A percentile compares a stretch with the other conserved stretches of the same genome.
Conservation (phyloP, 2,329 filamentous ascomycete genomes). For the Neobulgaria alba region DNA sequence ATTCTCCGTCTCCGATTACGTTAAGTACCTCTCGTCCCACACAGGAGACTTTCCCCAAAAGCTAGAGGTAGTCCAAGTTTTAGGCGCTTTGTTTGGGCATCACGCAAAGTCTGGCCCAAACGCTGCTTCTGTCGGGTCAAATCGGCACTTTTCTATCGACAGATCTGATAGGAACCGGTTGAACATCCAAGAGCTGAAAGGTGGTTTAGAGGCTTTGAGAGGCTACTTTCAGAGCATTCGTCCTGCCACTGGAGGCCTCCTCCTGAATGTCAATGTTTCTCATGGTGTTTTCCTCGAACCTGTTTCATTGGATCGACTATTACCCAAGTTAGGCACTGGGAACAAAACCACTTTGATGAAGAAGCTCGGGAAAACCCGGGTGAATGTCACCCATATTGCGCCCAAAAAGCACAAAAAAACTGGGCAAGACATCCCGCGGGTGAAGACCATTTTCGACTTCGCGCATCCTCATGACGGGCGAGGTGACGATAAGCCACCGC, state of each 20-base stretch:
- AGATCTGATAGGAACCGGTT: slow-evolving; percentile 16
- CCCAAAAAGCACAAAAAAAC: slow-evolving; percentile 28
- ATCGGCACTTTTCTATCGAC: slow-evolving; percentile 41
- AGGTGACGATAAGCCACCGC: slow-evolving; percentile 29
- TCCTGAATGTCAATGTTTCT: slow-evolving; percentile 56
- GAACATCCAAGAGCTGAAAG: slow-evolving; percentile 33
- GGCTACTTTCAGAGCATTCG: slow-evolving; percentile 56
- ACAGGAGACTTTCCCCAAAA: slow-evolving; percentile 27
- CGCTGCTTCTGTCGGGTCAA: slow-evolving; percentile 41
- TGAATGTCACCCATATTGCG: slow-evolving; percentile 33
- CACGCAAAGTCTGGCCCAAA: slow-evolving; percentile 29
- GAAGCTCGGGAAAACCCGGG: slow-evolving; percentile 32
- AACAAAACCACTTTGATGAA: slow-evolving; percentile 15
- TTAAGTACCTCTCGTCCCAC: slow-evolving; percentile 13
- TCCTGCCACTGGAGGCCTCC: slow-evolving; percentile 45
- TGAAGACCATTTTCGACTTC: slow-evolving; percentile 39
- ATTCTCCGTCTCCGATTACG: slow-evolving; percentile 14
- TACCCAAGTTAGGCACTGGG: slow-evolving; percentile 27
- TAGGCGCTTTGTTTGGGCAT: slow-evolving; percentile 50
- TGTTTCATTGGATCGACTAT: slow-evolving; percentile 32
- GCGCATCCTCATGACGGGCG: slow-evolving; percentile 34
- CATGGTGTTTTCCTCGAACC: slow-evolving; percentile 48
- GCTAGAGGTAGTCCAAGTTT: slow-evolving; percentile 43
- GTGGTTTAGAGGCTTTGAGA: slow-evolving; percentile 46
- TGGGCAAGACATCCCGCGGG: slow-evolving; percentile 27